Evolutionary conservation across 129 eudicot species (phyloP).

Genomic region (Flaveria brownii): DNA sequence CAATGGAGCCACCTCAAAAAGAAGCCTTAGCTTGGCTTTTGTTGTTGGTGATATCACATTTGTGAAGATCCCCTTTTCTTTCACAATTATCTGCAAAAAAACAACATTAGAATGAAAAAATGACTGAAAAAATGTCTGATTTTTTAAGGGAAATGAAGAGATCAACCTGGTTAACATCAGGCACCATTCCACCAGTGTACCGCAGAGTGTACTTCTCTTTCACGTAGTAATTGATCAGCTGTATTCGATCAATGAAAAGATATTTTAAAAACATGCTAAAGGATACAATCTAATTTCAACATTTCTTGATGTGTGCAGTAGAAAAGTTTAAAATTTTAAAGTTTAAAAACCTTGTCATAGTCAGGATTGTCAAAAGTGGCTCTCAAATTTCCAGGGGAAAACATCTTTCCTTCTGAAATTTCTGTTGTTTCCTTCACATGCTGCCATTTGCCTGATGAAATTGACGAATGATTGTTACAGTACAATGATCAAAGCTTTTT

Average conservation of each 20-base stretch:
- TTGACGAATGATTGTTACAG: background rate
- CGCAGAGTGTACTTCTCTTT: constrained; percentile 92
- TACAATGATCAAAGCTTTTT: background rate
- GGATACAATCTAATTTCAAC: background rate
- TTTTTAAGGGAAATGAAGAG: constrained; percentile 1
- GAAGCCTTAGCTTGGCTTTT: constrained; percentile 90
- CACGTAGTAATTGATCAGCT: constrained; percentile 89
- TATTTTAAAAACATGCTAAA: background rate
- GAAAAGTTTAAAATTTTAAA: background rate
- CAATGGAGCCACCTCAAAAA: constrained; percentile 96
- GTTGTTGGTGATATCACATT: constrained; percentile 85
- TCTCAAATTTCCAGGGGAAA: constrained; percentile 96
- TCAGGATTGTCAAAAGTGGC: constrained; percentile 94
- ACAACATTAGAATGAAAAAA: background rate
- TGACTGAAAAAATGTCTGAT: background rate
- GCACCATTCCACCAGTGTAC: constrained; percentile 99
- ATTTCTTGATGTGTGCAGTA: constrained; percentile 14
- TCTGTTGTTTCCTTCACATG: constrained; percentile 96
- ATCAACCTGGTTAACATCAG: constrained; percentile 96
- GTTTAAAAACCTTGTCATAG: constrained; percentile 62
- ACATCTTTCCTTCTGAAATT: constrained; percentile 96
- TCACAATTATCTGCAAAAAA: constrained; percentile 78
- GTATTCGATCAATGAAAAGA: constrained; percentile 18
- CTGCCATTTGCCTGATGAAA: constrained; percentile 81
- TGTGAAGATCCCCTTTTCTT: constrained; percentile 96